Evolutionary conservation across 345 rosid species (phyloP).

Genomic region (Aquilaria malaccensis): DNA sequence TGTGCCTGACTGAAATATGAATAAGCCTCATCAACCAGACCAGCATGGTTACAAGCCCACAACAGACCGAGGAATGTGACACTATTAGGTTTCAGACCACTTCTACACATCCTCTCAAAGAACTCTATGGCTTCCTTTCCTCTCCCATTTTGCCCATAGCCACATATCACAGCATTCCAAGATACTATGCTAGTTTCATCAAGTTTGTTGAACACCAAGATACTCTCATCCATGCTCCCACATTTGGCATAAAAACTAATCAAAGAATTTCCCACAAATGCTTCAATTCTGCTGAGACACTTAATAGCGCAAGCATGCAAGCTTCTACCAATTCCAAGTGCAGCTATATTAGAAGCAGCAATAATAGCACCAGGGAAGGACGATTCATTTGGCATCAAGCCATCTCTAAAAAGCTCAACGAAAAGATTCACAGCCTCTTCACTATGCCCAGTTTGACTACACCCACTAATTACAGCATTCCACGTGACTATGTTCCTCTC

Average conservation of each 20-base stretch:
- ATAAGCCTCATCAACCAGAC: slow-evolving; percentile 57
- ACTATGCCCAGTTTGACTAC: slow-evolving; percentile 61
- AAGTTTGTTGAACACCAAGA: slow-evolving; percentile 40
- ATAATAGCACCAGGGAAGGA: slow-evolving; percentile 51
- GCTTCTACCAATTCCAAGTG: slow-evolving; percentile 59
- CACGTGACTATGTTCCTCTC: slow-evolving; percentile 69
- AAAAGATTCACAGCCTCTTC: slow-evolving; percentile 77
- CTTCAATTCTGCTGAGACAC: slow-evolving; percentile 23
- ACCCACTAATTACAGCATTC: slow-evolving; percentile 79
- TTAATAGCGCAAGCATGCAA: slow-evolving; percentile 66
- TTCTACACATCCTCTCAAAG: slow-evolving; percentile 36
- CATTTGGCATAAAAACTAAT: slow-evolving; percentile 79
- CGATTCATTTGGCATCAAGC: slow-evolving; percentile 42
- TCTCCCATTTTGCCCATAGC: slow-evolving; percentile 73
- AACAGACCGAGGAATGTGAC: slow-evolving; percentile 63
- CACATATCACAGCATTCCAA: slow-evolving; percentile 77
- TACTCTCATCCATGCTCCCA: slow-evolving; percentile 69
- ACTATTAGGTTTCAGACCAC: slow-evolving; percentile 44
- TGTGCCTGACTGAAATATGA: slow-evolving; percentile 44
- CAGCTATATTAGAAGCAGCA: slow-evolving; percentile 62
- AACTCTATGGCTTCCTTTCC: slow-evolving; percentile 56
- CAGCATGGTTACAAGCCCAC: slow-evolving; percentile 80
- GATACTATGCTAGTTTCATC: slow-evolving; percentile 37
- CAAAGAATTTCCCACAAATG: slow-evolving; percentile 53
- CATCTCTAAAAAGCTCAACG: slow-evolving; percentile 56